These are phyloP conservation scores for Hypoxylon sp. DNA, from an alignment of 2,329 filamentous ascomycete species.

Conservation along the genomic window DNA sequence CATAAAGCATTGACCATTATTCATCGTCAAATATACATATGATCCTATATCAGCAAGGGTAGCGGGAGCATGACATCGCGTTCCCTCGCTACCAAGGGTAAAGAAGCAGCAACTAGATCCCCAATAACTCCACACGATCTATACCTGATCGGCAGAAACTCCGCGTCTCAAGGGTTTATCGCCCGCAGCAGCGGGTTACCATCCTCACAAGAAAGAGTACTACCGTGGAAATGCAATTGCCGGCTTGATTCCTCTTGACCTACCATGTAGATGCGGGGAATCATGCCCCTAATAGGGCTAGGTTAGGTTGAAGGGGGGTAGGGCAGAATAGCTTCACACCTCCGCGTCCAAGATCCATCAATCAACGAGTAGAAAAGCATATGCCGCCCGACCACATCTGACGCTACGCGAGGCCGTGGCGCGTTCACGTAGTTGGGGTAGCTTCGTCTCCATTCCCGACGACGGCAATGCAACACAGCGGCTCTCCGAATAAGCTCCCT, in stretches of 20 bases:
- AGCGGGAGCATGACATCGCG: conserved; percentile 27
- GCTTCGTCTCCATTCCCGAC: conserved; percentile 21
- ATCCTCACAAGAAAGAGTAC: neutral
- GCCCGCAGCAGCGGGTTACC: neutral
- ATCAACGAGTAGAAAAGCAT: conserved; percentile 21
- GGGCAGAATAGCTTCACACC: conserved; percentile 20
- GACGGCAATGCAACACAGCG: conserved; percentile 19
- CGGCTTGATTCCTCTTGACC: conserved; percentile 17
- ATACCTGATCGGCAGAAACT: conserved; percentile 26
- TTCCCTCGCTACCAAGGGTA: conserved; percentile 7
- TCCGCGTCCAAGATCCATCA: conserved; percentile 10
- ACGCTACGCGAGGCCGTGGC: conserved; percentile 13
- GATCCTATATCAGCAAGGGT: conserved; percentile 19
- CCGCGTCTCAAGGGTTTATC: conserved; percentile 18
- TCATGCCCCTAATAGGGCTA: conserved; percentile 30
- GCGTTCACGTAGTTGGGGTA: conserved; percentile 17
- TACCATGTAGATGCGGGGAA: conserved; percentile 38
- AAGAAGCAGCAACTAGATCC: conserved; percentile 20
- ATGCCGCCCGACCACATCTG: conserved; percentile 20
- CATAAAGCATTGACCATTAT: conserved; percentile 34
- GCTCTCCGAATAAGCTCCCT: no score
- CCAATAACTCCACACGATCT: conserved; percentile 22
- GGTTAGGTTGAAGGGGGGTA: conserved; percentile 24
- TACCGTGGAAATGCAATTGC: conserved; percentile 31
- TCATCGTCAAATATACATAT: conserved; percentile 7